Percentiles rank a stretch among this genome's conserved stretches.
Conservation (phyloP, 2,329 filamentous ascomycete species). For the Magnaporthales sp. region DNA sequence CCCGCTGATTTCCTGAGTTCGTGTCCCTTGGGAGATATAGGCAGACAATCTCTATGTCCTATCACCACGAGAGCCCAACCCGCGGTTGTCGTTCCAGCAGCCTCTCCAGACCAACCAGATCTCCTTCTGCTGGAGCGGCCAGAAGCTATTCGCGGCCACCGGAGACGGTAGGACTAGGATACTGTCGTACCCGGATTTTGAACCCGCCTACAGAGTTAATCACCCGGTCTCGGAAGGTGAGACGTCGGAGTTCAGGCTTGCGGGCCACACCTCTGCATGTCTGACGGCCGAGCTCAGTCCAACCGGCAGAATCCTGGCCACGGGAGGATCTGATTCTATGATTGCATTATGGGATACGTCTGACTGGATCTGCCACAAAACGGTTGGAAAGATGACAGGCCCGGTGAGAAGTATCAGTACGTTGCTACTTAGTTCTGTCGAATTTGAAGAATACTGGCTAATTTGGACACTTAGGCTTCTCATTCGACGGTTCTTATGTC, state of each 20-base stretch:
- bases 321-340: constrained; percentile 66
- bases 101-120: constrained; percentile 61
- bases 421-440: constrained; percentile 12
- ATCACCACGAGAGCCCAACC: constrained; percentile 47
- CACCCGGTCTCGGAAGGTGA: constrained; percentile 29
- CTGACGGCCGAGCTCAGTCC: constrained; percentile 62
- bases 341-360: constrained; percentile 71
- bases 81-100: constrained; percentile 52
- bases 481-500: constrained; percentile 68
- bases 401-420: constrained; percentile 60
- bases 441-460: background rate
- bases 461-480: constrained; percentile 48
- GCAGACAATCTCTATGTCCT: constrained; percentile 54
- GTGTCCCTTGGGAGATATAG: constrained; percentile 24
- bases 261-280: constrained; percentile 66
- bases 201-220: constrained; percentile 42
- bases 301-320: constrained; percentile 61
- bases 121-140: constrained; percentile 64
- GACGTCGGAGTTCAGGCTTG: constrained; percentile 48
- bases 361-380: constrained; percentile 68
- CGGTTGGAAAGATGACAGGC: constrained; percentile 59
- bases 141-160: constrained; percentile 62
- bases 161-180: constrained; percentile 64
- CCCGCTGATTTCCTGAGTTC: background rate
- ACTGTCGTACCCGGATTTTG: constrained; percentile 56